Evolutionary conservation across 2,329 filamentous ascomycete species (phyloP), one percentile per base, ranked within the genome.

Genomic region (Aspergillus costaricaensis): DNA sequence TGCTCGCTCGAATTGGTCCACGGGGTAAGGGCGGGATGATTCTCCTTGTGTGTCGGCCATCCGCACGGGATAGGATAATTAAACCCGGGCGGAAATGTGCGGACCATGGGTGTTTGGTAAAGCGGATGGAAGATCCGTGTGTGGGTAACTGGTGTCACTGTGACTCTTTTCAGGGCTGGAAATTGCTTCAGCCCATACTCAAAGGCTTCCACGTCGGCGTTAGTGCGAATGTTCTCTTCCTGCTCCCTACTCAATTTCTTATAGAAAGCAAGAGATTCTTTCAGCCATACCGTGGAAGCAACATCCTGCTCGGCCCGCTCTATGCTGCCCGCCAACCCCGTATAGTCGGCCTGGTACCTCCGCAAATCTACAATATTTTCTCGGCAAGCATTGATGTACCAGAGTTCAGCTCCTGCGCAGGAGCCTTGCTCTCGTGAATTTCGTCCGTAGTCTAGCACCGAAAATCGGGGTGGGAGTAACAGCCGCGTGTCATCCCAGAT

Each of bases 101-200:
- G 76, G 30, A 79, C 77, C 66, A 77, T 77, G 1, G 79, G 79
- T 0, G 79, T 81, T 19, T 76, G 62, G 53, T 81, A 81, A 0
- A 73, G 59, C 0, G 79, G 79, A 0, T 58, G 52, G n/a, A 74
- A 72, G 0, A 74, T 59, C 47, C 68, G 65, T 0, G 76, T 76
- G 61, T 81, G 79, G 0, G 76, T 67, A 2, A 76, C 75, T 6
- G 74, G 74, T 3, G 79, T 80, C 12, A 82, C 58, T 0, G 69
- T 78, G 8, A 82, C 64, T 47, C 70, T 72, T 36, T 58, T 69
- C 2, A 82, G 65, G 2, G 66, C 67, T 0, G 76, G 73, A 47
- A 81, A 79, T 3, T 64, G 69, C 10, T 63, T 44, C 2, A 80
- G 27, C 2, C 69, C 76, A 44, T 74, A 71, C 14, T 68, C 54